Evolutionary conservation across 2,329 filamentous ascomycete genomes (phyloP), one percentile per base, ranked within the genome.

Genomic region (Alternaria viburni): DNA sequence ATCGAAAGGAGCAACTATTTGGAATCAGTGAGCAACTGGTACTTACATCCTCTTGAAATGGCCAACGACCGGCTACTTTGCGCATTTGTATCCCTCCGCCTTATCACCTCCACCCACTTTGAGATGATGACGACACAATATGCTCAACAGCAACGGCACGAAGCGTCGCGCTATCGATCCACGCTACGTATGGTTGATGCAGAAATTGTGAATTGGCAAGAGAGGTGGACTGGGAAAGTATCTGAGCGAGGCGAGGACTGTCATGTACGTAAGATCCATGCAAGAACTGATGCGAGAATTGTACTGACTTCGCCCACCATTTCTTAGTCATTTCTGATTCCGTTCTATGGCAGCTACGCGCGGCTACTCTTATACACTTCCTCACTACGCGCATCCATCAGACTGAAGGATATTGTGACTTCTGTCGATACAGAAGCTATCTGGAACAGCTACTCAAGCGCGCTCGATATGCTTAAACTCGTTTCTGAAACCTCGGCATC

Each of bases 381-480:
- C 8, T 51, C 59, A 28, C 32, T 65, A 19, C 54, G 54, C 9
- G 44, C 59, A 28, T 65, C 62, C 9, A 44, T 44, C 32, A 54
- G 23, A 43, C 23, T 65, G 26, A 62, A n/a, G 11, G 50, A 59
- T 10, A 59, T 59, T 5, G 32, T 21, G 10, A 62, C 50, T 36
- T 56, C 59, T 32, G 59, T 65, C n/a, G 62, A 65, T 28, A 65
- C 45, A 19, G 62, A 65, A 23, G 59, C 62, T 4, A 59, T 65
- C 12, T 65, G 62, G 62, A 65, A 56, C 13, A 65, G 62, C 55
- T 62, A 46, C 19, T 55, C 45, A 5, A 62, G 59, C 26, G 62
- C 62, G 3, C 26, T 62, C 9, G 54, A 59, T 4, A 65, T 65
- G 59, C 59, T 65, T 25, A 49, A 54, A 15, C 36, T 65, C 5